Conservation (phyloP, 192 early-diverging fungal species). For the Coemansia sp. region DNA sequence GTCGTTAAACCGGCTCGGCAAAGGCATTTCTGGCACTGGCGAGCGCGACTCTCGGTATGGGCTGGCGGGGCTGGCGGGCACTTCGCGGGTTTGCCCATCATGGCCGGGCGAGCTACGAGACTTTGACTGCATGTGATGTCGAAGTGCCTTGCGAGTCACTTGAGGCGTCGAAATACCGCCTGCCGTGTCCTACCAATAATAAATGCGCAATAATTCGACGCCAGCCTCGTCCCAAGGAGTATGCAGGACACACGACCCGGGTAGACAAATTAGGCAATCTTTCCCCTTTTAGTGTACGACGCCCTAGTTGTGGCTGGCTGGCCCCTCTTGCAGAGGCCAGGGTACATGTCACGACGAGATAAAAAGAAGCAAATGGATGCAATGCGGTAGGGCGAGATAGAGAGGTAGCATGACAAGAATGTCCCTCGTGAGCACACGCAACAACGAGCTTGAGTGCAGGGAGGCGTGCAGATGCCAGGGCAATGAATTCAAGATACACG, state of each 20-base stretch:
- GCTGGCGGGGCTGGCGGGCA: constrained; percentile 30
- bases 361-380: too few relatives aligned
- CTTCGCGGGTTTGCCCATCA: background rate
- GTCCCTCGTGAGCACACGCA: constrained; percentile 1
- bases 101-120: constrained; percentile 2
- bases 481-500: too few relatives aligned
- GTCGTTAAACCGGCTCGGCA: constrained; percentile 19
- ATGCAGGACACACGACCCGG: background rate
- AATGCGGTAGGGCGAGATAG: too few relatives aligned
- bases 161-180: constrained; percentile 37
- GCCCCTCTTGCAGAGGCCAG: too few relatives aligned
- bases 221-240: constrained; percentile 30
- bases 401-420: too few relatives aligned
- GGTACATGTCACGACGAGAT: too few relatives aligned
- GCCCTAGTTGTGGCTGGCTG: too few relatives aligned
- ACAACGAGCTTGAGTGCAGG: background rate
- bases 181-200: too few relatives aligned
- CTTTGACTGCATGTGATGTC: constrained; percentile 11
- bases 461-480: background rate
- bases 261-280: too few relatives aligned
- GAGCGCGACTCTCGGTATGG: constrained; percentile 15
- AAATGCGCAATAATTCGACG: too few relatives aligned
- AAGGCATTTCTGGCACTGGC: constrained; percentile 7
- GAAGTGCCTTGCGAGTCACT: constrained; percentile 25
- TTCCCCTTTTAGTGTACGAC: too few relatives aligned